Base-by-base conservation (phyloP, 2,329 filamentous ascomycete species). In the Aspergillus awamori region DNA sequence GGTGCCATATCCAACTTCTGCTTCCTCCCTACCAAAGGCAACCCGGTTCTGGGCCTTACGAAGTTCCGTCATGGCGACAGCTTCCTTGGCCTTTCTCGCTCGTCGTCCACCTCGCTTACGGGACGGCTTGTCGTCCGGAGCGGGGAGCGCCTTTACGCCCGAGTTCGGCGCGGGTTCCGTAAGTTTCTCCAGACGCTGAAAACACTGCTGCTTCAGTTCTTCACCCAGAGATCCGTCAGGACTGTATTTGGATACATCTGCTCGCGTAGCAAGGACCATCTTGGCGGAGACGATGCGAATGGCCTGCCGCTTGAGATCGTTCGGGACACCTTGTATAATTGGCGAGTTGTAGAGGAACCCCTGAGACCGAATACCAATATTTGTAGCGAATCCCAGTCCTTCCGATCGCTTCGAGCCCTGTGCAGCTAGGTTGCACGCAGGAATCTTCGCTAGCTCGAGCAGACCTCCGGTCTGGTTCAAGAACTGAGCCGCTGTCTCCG, bases 21-120 rank as follows among this genome's bases (percentile, higher is more conserved):
- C 89, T 78, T 99, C 95, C 76, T 98, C 94, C 75, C 96, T 95
- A 61, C 93, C 93, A 72, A 99, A 99, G 0, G 89, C 92, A 86
- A 99, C 89, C 57, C 95, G 87, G 79, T 99, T 99, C 78, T 98
- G 95, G 4, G 93, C 93, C 77, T 98, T 97, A 66, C 93, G 89
- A 30, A 99, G 82, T 58, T 99, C 95, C 0, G 95, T 99, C 92
- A 97, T 96, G 62, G 95, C 94, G 6, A 92, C 92, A 4, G 94
- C 93, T 77, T 97, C 95, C 84, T 99, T 99, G 62, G 94, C 94
- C 77, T 97, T 97, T 60, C 95, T 84, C 11, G 93, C 95, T 66
- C 93, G 85, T 58, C 94, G 84, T 55, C 95, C 95, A 76, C 95
- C 95, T 66, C 95, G 90, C 77, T 99, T 99, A 36, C 93, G 85